Percentiles rank a stretch among this genome's conserved stretches.
These are phyloP conservation scores for Tricholomella constricta DNA, from an alignment of 768 basidiomycete genomes.

Conservation along the genomic window DNA sequence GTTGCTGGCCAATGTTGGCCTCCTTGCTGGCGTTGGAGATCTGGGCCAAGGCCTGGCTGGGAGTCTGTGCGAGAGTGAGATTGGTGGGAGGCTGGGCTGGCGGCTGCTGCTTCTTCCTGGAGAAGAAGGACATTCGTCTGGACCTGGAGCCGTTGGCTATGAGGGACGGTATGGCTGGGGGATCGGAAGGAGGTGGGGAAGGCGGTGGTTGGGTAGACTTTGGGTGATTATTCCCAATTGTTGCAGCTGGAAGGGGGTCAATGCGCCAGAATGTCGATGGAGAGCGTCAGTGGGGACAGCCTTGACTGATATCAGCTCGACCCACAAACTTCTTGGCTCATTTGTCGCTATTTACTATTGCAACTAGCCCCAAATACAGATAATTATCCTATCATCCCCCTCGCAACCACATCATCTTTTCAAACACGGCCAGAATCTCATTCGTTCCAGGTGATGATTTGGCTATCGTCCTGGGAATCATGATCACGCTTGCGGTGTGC, in stretches of 20 bases:
- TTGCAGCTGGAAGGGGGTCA: slow-evolving; percentile 2
- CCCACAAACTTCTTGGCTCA: slow-evolving; percentile 10
- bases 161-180: slow-evolving; percentile 69
- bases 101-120: slow-evolving; percentile 76
- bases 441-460: slow-evolving; percentile 77
- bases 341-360: neutral
- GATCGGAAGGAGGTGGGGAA: slow-evolving; percentile 19
- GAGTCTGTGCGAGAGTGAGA: slow-evolving; percentile 63
- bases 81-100: slow-evolving; percentile 44
- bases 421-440: too few relatives aligned
- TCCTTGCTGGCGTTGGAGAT: slow-evolving; percentile 39
- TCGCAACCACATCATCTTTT: slow-evolving; percentile 5
- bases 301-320: slow-evolving; percentile 5
- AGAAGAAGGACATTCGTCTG: slow-evolving; percentile 93
- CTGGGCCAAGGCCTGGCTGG: slow-evolving; percentile 70
- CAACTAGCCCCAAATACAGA: neutral
- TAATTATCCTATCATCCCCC: neutral
- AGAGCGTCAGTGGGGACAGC: neutral
- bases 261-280: slow-evolving; percentile 9
- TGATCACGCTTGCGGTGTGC: slow-evolving; percentile 76
- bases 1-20: slow-evolving; percentile 16
- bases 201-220: slow-evolving; percentile 11
- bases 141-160: slow-evolving; percentile 52
- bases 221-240: slow-evolving; percentile 26
- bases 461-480: slow-evolving; percentile 49